Conservation (phyloP, 495 filamentous ascomycete species). For the Haplographium delicatum region DNA sequence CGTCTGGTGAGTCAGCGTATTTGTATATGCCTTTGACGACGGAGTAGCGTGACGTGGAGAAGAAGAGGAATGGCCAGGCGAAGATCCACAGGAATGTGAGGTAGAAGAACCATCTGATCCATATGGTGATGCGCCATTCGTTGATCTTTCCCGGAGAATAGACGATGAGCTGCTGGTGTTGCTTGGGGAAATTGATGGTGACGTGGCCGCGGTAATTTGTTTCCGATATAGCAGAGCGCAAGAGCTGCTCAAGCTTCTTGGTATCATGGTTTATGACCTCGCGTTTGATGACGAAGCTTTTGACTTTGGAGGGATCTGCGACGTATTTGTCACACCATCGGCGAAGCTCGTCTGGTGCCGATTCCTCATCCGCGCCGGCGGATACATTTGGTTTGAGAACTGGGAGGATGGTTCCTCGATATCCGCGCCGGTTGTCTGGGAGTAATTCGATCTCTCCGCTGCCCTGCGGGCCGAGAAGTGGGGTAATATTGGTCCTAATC, state of each 20-base stretch:
- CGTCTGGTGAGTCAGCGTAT: constrained; percentile 23
- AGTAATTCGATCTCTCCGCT: constrained; percentile 2
- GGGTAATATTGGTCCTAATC: constrained; percentile 44
- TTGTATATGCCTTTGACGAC: constrained; percentile 50
- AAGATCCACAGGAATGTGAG: constrained; percentile 57
- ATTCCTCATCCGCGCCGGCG: constrained; percentile 9
- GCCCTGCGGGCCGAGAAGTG: constrained; percentile 32
- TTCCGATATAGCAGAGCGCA: constrained; percentile 42
- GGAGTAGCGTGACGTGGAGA: constrained; percentile 55
- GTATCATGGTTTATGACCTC: constrained; percentile 47
- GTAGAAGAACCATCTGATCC: constrained; percentile 54
- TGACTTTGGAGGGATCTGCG: constrained; percentile 41
- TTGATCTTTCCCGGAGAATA: constrained; percentile 52
- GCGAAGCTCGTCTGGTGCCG: constrained; percentile 28
- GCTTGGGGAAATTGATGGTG: constrained; percentile 45
- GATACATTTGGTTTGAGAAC: constrained; percentile 9
- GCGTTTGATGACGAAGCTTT: constrained; percentile 47
- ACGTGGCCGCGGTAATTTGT: constrained; percentile 59
- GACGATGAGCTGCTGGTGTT: constrained; percentile 41
- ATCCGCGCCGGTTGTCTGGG: constrained; percentile 18
- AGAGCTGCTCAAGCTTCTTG: constrained; percentile 34
- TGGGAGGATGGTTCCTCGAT: constrained; percentile 16
- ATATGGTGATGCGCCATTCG: constrained; percentile 48
- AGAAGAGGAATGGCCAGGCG: constrained; percentile 58
- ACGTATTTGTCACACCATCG: constrained; percentile 55